A percentile compares a stretch with the other conserved stretches of the same genome.
These are phyloP conservation scores for Helenozyma rhizophorensis DNA, from an alignment of 805 yeast genomes.

Conservation along the genomic window DNA sequence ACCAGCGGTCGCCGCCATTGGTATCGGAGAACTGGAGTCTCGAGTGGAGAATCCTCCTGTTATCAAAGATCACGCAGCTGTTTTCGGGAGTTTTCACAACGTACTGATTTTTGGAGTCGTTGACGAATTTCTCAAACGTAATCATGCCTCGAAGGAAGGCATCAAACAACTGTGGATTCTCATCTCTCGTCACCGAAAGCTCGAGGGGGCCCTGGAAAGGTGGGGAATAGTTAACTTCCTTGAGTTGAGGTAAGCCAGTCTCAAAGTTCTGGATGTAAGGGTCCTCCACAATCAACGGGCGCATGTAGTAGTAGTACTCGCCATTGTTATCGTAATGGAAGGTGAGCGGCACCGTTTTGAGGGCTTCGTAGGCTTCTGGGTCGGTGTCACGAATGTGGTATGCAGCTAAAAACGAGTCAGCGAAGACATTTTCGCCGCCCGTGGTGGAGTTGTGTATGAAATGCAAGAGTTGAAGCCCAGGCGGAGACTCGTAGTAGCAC, in stretches of 20 bases:
- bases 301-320: slow-evolving; percentile 55
- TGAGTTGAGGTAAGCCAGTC: slow-evolving; percentile 32
- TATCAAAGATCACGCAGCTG: slow-evolving; percentile 64
- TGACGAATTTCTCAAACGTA: slow-evolving; percentile 56
- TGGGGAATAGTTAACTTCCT: slow-evolving; percentile 70
- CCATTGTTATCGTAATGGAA: slow-evolving; percentile 63
- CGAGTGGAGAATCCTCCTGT: slow-evolving; percentile 67
- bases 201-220: slow-evolving; percentile 82
- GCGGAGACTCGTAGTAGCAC: slow-evolving; percentile 74
- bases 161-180: slow-evolving; percentile 33
- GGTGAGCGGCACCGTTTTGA: slow-evolving; percentile 59
- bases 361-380: slow-evolving; percentile 59
- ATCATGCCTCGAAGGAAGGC: slow-evolving; percentile 57
- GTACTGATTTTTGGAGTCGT: slow-evolving; percentile 49
- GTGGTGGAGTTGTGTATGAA: slow-evolving; percentile 47
- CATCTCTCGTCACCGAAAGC: slow-evolving; percentile 42
- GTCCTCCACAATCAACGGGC: slow-evolving; percentile 59
- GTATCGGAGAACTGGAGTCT: slow-evolving; percentile 41
- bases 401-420: slow-evolving; percentile 68
- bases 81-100: slow-evolving; percentile 53
- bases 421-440: slow-evolving; percentile 69
- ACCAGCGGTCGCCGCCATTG: slow-evolving; percentile 56
- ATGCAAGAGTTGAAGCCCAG: slow-evolving; percentile 71
- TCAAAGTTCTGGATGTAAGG: slow-evolving; percentile 26
- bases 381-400: slow-evolving; percentile 50